Percentiles rank a stretch among this genome's conserved stretches.
Evolutionary conservation across 2,329 filamentous ascomycete genomes (phyloP).

Genomic region (Colletotrichum destructivum): DNA sequence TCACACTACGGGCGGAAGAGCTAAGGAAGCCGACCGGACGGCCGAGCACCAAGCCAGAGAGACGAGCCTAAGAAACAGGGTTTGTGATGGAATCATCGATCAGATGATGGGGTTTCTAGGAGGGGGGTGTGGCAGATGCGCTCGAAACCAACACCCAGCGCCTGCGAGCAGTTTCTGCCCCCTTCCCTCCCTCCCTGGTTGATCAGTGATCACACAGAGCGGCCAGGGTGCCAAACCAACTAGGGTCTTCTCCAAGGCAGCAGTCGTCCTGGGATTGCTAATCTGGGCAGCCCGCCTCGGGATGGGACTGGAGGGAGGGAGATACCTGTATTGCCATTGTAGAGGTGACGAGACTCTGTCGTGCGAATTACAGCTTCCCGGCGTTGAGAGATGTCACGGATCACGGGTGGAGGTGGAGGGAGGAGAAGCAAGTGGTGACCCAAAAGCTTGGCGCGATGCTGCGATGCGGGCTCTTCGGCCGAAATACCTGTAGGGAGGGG

Average conservation of each 20-base stretch:
- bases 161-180: neutral
- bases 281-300: slow-evolving; percentile 16
- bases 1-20: slow-evolving; percentile 1
- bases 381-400: slow-evolving; percentile 17
- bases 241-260: slow-evolving; percentile 27
- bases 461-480: slow-evolving; percentile 23
- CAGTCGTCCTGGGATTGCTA: slow-evolving; percentile 13
- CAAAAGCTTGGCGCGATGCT: neutral
- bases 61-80: slow-evolving; percentile 33
- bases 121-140: neutral
- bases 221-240: slow-evolving; percentile 27
- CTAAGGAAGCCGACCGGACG: slow-evolving; percentile 23
- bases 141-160: slow-evolving; percentile 26
- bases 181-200: neutral
- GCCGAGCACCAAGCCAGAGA: slow-evolving; percentile 10
- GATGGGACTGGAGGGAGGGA: neutral
- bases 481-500: neutral
- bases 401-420: neutral
- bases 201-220: neutral
- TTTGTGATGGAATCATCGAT: slow-evolving; percentile 37
- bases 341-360: slow-evolving; percentile 15
- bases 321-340: too few species aligned
- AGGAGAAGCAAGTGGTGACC: neutral
- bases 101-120: slow-evolving; percentile 34
- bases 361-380: slow-evolving; percentile 23